Conservation (phyloP, 371 early-diverging fungal genomes). For the Haplosporangium sp. region DNA sequence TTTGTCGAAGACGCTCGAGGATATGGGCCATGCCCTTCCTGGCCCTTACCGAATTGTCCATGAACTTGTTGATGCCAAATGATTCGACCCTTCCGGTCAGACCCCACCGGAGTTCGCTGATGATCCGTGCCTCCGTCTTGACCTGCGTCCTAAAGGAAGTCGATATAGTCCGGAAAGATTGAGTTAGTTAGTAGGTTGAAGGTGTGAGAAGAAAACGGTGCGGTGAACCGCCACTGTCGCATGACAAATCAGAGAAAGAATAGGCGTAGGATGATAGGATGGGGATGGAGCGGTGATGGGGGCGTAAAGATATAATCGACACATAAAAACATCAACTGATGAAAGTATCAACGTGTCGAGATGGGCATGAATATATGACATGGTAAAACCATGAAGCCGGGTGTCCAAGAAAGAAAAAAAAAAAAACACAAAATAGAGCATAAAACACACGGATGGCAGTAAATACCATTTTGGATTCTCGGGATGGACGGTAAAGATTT, state of each 20-base stretch:
- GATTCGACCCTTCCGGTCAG: slow-evolving; percentile 84
- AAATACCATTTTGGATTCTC: slow-evolving; percentile 63
- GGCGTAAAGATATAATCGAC: not conserved
- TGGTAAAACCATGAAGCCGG: too few species aligned
- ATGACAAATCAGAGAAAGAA: not conserved
- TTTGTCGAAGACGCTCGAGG: slow-evolving; percentile 67
- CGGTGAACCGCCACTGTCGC: too few species aligned
- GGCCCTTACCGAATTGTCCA: slow-evolving; percentile 85
- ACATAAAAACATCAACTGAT: not conserved
- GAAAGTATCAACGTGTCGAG: too few species aligned
- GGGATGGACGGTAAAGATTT: slow-evolving; percentile 74
- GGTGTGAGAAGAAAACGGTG: not conserved
- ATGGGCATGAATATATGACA: too few species aligned
- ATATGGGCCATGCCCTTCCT: slow-evolving; percentile 91
- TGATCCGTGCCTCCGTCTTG: slow-evolving; percentile 85
- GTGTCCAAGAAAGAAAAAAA: not conserved
- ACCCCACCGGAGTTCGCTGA: slow-evolving; percentile 91
- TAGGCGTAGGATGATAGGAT: not conserved
- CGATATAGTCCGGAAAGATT: not conserved
- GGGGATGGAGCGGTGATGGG: not conserved
- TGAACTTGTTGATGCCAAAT: slow-evolving; percentile 89
- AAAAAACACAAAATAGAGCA: not conserved
- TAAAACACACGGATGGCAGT: not conserved
- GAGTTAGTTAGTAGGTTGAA: not conserved
- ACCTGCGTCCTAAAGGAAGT: slow-evolving; percentile 68